Conservation (phyloP, 1,284 basidiomycete species). For the Cryptococcus neoformans region DNA sequence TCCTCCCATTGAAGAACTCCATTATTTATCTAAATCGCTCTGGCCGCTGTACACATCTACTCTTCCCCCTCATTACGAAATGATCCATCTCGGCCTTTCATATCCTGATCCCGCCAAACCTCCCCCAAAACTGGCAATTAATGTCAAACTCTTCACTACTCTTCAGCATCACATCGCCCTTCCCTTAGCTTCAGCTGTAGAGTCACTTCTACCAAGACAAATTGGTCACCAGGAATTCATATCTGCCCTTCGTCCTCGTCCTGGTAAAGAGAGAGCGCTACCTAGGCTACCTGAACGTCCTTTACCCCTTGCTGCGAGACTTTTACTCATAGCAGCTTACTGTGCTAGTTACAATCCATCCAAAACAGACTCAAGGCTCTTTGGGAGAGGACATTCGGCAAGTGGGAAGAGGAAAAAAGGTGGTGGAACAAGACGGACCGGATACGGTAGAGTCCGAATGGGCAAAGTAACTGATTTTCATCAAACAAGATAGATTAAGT, state of each 20-base stretch:
- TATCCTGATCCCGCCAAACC: conserved; percentile 18
- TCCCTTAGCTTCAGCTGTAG: conserved; percentile 38
- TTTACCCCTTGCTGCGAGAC: conserved; percentile 66
- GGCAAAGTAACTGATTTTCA: conserved; percentile 34
- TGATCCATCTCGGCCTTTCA: conserved; percentile 19
- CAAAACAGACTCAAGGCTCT: conserved; percentile 75
- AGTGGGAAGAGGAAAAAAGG: conserved; percentile 61
- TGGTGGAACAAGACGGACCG: conserved; percentile 49
- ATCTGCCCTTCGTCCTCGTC: conserved; percentile 18
- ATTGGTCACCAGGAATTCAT: conserved; percentile 29
- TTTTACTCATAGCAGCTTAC: conserved; percentile 75
- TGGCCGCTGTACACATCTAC: conserved; percentile 62
- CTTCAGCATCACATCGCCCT: conserved; percentile 41
- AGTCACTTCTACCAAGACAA: conserved; percentile 33
- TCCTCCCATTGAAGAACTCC: conserved; percentile 62
- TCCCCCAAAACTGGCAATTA: conserved; percentile 29
- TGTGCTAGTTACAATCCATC: conserved; percentile 83
- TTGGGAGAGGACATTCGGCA: conserved; percentile 63
- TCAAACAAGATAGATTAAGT: not conserved
- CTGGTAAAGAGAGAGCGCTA: conserved; percentile 7
- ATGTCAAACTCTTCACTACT: conserved; percentile 43
- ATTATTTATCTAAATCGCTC: conserved; percentile 69
- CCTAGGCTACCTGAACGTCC: conserved; percentile 31
- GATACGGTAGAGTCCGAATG: conserved; percentile 38
- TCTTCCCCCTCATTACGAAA: conserved; percentile 38